phyloP scores from a whole-genome alignment of 257 asterid species.

The Capsicum rhomboideum region DNA sequence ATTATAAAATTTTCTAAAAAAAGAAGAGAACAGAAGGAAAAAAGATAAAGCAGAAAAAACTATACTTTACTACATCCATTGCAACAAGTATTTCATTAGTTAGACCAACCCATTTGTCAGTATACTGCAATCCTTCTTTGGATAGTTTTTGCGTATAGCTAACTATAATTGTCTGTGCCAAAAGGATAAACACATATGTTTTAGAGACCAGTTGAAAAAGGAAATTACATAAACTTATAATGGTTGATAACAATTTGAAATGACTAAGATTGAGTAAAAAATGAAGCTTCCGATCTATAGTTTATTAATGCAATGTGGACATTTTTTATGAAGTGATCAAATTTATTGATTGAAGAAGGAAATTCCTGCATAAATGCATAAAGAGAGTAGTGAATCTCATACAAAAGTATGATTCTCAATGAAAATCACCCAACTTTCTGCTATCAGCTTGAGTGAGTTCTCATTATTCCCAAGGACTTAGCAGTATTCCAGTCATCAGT shows the following conservation, averaged over 20 bases:
- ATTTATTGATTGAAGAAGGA: not conserved
- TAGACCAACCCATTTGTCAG: slow-evolving; percentile 80
- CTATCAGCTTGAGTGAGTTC: too few relatives aligned
- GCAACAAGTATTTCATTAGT: slow-evolving; percentile 80
- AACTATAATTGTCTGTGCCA: slow-evolving; percentile 57
- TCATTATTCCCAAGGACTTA: too few relatives aligned
- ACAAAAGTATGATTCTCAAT: not conserved
- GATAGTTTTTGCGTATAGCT: slow-evolving; percentile 67
- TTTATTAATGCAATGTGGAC: not conserved
- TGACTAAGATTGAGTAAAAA: not conserved
- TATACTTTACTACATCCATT: slow-evolving; percentile 89
- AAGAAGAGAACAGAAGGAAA: not conserved
- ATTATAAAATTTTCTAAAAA: not conserved
- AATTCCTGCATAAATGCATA: not conserved
- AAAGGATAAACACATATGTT: slow-evolving; percentile 14
- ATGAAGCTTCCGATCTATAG: not conserved
- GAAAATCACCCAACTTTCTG: not conserved
- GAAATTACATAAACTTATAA: not conserved
- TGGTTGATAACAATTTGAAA: not conserved
- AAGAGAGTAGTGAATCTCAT: not conserved
- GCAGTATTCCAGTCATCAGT: too few relatives aligned
- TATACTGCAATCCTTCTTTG: slow-evolving; percentile 69
- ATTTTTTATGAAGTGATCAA: not conserved
- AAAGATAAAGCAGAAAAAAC: not conserved
- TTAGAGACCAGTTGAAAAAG: not conserved